Percentiles rank a stretch among this genome's conserved stretches.
phyloP scores from a whole-genome alignment of 768 basidiomycete species.

The Coprinellus micaceus region DNA sequence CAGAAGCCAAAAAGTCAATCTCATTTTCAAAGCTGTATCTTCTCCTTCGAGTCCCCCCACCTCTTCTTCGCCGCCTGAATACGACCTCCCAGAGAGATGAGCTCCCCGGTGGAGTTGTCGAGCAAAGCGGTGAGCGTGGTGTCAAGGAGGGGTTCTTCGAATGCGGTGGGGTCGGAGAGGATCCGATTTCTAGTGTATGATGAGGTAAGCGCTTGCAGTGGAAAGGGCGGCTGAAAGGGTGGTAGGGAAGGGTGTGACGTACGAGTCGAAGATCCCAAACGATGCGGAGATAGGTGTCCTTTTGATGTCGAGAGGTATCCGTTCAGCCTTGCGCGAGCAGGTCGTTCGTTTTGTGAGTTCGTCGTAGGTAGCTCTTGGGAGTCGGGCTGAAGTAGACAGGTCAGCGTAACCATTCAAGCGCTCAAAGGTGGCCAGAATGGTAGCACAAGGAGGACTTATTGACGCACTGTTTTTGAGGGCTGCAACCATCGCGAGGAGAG shows the following conservation, averaged over 20 bases:
- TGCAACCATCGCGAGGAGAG: conserved; percentile 81
- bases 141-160: conserved; percentile 84
- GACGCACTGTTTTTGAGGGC: conserved; percentile 86
- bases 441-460: conserved; percentile 23
- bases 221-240: neutral
- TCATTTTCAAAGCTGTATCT: no score
- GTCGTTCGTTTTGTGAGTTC: conserved; percentile 60
- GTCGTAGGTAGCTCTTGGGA: conserved; percentile 71
- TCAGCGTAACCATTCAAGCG: no score
- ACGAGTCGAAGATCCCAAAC: conserved; percentile 86
- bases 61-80: conserved; percentile 18
- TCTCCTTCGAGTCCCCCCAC: no score
- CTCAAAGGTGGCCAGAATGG: neutral
- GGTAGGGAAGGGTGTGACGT: conserved; percentile 20
- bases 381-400: no score
- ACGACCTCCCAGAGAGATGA: conserved; percentile 37
- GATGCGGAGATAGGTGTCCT: conserved; percentile 49
- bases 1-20: no score
- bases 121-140: conserved; percentile 64
- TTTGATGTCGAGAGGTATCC: conserved; percentile 35
- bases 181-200: conserved; percentile 48
- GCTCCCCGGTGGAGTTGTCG: conserved; percentile 38
- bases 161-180: conserved; percentile 81
- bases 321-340: conserved; percentile 50
- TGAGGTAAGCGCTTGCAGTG: neutral